A percentile compares a stretch with the other conserved stretches of the same genome.
Conservation (phyloP, 352 stramenopile genomes). For the Thalassiosira tumida region DNA sequence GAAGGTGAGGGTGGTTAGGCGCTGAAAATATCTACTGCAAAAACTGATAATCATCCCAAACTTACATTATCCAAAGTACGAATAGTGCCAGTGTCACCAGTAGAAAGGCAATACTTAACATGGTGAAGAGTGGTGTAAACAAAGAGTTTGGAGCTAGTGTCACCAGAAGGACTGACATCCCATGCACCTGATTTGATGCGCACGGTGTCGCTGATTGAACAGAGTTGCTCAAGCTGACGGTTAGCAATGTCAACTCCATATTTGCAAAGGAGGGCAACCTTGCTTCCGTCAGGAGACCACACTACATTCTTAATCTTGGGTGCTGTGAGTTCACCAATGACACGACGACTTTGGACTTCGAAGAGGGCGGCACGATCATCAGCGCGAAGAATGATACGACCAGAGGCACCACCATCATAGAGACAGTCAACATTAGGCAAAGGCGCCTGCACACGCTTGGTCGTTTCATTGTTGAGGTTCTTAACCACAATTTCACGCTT, state of each 20-base stretch:
- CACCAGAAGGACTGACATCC: slow-evolving; percentile 87
- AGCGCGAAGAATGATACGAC: slow-evolving; percentile 96
- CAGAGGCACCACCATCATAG: slow-evolving; percentile 97
- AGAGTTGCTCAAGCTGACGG: slow-evolving; percentile 98
- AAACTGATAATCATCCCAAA: not conserved
- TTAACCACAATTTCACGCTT: slow-evolving; percentile 97
- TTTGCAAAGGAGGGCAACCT: slow-evolving; percentile 98
- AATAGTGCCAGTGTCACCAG: slow-evolving; percentile 98
- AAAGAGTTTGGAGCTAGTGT: slow-evolving; percentile 95
- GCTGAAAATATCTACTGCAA: not conserved
- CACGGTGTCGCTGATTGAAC: slow-evolving; percentile 97
- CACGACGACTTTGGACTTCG: slow-evolving; percentile 96
- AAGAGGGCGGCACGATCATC: slow-evolving; percentile 99
- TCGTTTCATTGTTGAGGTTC: slow-evolving; percentile 99
- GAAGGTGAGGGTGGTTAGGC: not conserved
- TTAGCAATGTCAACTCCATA: slow-evolving; percentile 97
- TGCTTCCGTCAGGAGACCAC: slow-evolving; percentile 97
- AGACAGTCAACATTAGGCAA: slow-evolving; percentile 96
- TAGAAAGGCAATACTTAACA: slow-evolving; percentile 92
- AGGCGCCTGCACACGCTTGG: slow-evolving; percentile 97
- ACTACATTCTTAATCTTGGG: slow-evolving; percentile 98
- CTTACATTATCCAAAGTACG: slow-evolving; percentile 93
- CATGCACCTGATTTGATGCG: slow-evolving; percentile 91
- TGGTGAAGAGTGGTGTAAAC: slow-evolving; percentile 97
- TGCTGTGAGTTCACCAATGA: slow-evolving; percentile 96